Conservation (phyloP, 1,139 yeast genomes). For the Saccharomyces pastorianus region DNA sequence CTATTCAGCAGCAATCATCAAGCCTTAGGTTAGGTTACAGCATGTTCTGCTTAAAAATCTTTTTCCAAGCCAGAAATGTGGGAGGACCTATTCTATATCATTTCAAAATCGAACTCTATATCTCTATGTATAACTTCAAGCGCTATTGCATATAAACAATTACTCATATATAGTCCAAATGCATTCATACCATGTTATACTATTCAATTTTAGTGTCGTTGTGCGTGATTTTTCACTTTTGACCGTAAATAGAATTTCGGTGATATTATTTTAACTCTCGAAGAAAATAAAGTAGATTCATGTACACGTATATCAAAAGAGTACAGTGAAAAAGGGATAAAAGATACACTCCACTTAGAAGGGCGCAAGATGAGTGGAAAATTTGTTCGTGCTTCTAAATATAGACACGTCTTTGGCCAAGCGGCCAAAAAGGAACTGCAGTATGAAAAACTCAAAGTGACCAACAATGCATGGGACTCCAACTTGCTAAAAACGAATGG, state of each 20-base stretch:
- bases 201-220: not conserved
- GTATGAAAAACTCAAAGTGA: conserved; percentile 77
- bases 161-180: not conserved
- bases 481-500: conserved; percentile 81
- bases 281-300: not conserved
- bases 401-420: conserved; percentile 93
- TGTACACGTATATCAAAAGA: not conserved
- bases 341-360: not conserved
- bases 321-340: not conserved
- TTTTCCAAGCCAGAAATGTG: not conserved
- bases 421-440: conserved; percentile 79
- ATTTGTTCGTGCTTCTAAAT: conserved; percentile 93
- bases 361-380: conserved; percentile 53
- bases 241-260: not conserved
- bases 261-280: not conserved
- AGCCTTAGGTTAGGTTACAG: conserved; percentile 2
- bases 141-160: not conserved
- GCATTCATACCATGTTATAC: not conserved
- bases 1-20: conserved; percentile 22
- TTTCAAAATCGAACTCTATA: not conserved
- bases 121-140: not conserved
- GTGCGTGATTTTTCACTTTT: not conserved
- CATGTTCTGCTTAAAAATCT: not conserved
- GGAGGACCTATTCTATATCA: not conserved
- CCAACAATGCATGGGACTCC: conserved; percentile 94